Evolutionary conservation across 2,329 filamentous ascomycete species (phyloP).

Genomic region (Hypoxylon sp.): DNA sequence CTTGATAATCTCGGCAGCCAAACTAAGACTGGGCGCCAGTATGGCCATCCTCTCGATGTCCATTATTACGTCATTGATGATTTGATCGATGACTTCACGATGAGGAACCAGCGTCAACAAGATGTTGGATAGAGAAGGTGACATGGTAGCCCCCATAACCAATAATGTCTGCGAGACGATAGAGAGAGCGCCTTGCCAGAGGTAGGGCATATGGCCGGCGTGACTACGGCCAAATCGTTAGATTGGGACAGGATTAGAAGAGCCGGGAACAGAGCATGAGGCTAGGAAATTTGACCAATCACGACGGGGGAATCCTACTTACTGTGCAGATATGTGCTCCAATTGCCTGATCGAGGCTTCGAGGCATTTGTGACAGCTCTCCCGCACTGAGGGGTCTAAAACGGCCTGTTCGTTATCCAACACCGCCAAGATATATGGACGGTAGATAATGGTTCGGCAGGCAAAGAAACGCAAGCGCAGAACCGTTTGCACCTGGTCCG

Average conservation of each 20-base stretch:
- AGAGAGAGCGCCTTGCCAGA: conserved; percentile 86
- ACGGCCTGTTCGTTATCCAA: conserved; percentile 81
- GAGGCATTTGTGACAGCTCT: conserved; percentile 84
- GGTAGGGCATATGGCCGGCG: conserved; percentile 85
- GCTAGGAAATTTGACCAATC: conserved; percentile 36
- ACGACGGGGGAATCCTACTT: conserved; percentile 55
- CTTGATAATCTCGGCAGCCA: conserved; percentile 84
- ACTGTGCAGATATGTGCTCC: conserved; percentile 83
- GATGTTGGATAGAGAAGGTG: conserved; percentile 76
- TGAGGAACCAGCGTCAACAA: conserved; percentile 69
- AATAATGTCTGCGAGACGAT: conserved; percentile 86
- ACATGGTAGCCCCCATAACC: conserved; percentile 88
- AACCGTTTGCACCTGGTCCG: conserved; percentile 83
- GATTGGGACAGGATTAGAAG: conserved; percentile 49
- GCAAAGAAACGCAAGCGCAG: conserved; percentile 85
- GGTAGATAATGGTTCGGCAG: conserved; percentile 87
- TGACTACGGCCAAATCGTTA: conserved; percentile 68
- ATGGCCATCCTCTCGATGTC: conserved; percentile 82
- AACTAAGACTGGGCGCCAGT: conserved; percentile 79
- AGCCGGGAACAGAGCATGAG: conserved; percentile 45
- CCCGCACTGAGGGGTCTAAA: conserved; percentile 78
- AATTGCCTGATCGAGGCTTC: conserved; percentile 84
- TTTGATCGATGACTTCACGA: conserved; percentile 75
- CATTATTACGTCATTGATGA: conserved; percentile 81
- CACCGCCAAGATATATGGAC: conserved; percentile 84